Conservation (phyloP, 1,284 basidiomycete genomes). For the Papiliotrema nemorosa region DNA sequence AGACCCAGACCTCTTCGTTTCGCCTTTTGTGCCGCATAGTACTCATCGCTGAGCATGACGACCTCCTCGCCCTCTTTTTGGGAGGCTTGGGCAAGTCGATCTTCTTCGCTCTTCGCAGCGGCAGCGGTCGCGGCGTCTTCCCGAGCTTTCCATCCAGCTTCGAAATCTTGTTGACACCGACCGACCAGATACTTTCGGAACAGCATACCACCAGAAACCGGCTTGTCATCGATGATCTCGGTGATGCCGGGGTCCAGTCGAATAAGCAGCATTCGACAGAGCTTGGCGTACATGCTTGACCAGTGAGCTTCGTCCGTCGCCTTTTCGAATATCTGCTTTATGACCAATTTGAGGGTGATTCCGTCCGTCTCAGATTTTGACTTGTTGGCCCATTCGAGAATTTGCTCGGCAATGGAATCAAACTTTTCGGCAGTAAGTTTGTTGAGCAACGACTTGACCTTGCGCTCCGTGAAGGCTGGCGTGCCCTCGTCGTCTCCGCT, state of each 20-base stretch:
- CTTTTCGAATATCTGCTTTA: conserved; percentile 94
- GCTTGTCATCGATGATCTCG: conserved; percentile 83
- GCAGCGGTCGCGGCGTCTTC: conserved; percentile 56
- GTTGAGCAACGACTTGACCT: conserved; percentile 91
- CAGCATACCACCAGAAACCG: conserved; percentile 77
- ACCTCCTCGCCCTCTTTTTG: conserved; percentile 53
- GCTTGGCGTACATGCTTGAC: conserved; percentile 94
- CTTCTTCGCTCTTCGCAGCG: conserved; percentile 55
- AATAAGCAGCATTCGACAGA: conserved; percentile 93
- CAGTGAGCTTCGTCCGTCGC: conserved; percentile 92
- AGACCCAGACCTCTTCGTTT: conserved; percentile 95
- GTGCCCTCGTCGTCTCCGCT: conserved; percentile 59
- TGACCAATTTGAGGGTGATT: conserved; percentile 89
- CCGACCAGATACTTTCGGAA: conserved; percentile 88
- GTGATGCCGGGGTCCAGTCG: conserved; percentile 78
- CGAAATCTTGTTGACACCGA: conserved; percentile 92
- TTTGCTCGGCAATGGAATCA: conserved; percentile 88
- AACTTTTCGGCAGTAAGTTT: conserved; percentile 97
- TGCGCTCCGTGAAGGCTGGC: conserved; percentile 81
- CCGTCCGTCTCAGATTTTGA: conserved; percentile 89
- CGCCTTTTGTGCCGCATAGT: conserved; percentile 93
- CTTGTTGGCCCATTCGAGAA: conserved; percentile 91
- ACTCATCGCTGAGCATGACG: conserved; percentile 88
- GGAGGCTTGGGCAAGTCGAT: conserved; percentile 54
- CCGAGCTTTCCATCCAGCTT: conserved; percentile 67